Base-by-base conservation (phyloP, 768 basidiomycete species). In the Boletus sp. region DNA sequence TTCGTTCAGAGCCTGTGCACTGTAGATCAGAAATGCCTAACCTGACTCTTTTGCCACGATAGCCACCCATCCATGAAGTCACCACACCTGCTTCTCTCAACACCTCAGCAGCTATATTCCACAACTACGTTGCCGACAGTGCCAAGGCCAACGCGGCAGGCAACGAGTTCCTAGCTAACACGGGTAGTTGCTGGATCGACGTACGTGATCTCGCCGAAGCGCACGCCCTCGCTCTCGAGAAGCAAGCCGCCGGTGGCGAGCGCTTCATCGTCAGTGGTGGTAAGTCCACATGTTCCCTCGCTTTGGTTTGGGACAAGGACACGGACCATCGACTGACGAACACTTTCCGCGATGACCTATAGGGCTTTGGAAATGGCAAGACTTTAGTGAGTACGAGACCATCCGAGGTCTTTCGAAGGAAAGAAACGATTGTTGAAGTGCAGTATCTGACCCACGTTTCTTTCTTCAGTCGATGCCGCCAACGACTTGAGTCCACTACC, bases 201-300 rank as follows among this genome's bases (percentile, higher is more conserved):
- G 83, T 84, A 5, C 77, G 83, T 5, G 83, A 86, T 64, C 65
- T 83, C 35, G 84, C 80, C 0, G 67, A 72, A 12, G 83, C 80
- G 1, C 86, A 87, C 61, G 75, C 76, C 0, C 66, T 72, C 7
- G 83, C 83, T 5, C 67, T 90, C 18, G 76, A 77, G 51, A 78
- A 75, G 48, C 73, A 78, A 28, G 76, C 73, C 3, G 86, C 85
- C 0, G 80, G 78, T 3, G 82, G 82, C 2, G 75, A 88, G 55
- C 74, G 87, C 33, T 78, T 87, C 63, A 77, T 89, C 64, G 61
- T 82, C 39, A 71, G 69, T 18, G 71, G 67, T 2, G 74, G 76
- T 59, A 48, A 64, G 55, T 50, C 20, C 10, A 3, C 36, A 18
- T 39, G 2, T 33, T 30, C 5, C n/a, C 15, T 17, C 17, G 12